Evolutionary conservation across 352 stramenopile genomes (phyloP).

Genomic region (Phytopythium chamaehyphon): DNA sequence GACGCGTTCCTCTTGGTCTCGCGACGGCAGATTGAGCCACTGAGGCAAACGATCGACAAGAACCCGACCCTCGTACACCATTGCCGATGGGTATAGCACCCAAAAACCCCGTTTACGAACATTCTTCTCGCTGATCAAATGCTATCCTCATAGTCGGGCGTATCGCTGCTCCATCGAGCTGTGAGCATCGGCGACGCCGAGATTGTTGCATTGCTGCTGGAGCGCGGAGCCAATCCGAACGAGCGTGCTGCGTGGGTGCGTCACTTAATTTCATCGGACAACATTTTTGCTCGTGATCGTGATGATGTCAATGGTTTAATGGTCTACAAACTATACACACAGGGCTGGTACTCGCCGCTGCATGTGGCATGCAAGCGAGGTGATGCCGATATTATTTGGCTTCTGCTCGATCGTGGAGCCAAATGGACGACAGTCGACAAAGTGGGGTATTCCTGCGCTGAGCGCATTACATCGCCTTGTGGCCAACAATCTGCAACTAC

Average conservation of each 20-base stretch:
- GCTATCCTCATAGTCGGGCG: slow-evolving; percentile 41
- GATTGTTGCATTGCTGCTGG: slow-evolving; percentile 46
- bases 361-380: slow-evolving; percentile 72
- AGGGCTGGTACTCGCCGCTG: slow-evolving; percentile 77
- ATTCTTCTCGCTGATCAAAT: not conserved
- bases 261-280: not conserved
- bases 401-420: slow-evolving; percentile 54
- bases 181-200: slow-evolving; percentile 34
- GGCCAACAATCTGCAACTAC: too few relatives aligned
- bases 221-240: slow-evolving; percentile 43
- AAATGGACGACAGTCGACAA: slow-evolving; percentile 62
- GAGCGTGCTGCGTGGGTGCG: slow-evolving; percentile 57
- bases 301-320: not conserved
- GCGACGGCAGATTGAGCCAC: slow-evolving; percentile 25
- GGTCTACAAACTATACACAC: too few relatives aligned
- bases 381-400: slow-evolving; percentile 55
- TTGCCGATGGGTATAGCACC: slow-evolving; percentile 48
- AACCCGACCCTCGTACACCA: slow-evolving; percentile 32
- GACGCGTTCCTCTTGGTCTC: slow-evolving; percentile 60
- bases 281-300: not conserved
- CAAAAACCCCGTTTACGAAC: too few relatives aligned
- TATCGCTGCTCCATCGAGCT: slow-evolving; percentile 60
- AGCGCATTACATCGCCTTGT: too few relatives aligned
- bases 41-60: slow-evolving; percentile 28
- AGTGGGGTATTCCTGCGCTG: too few relatives aligned